Base-by-base conservation (phyloP, 176 grass and related monocot species). In the Triticum urartu region DNA sequence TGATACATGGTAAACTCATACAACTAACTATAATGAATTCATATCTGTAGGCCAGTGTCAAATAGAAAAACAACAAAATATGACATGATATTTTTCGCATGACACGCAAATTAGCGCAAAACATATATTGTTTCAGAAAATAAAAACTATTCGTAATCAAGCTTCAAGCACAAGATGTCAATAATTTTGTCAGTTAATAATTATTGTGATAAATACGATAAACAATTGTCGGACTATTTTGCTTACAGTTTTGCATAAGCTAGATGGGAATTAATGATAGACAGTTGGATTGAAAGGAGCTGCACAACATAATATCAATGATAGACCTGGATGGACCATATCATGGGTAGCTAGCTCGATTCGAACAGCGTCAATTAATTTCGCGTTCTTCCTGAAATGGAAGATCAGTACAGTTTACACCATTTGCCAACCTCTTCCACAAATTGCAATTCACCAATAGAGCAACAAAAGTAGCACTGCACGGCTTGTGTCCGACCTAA, bases 381-480 rank as follows among this genome's bases (percentile, higher is more conserved):
- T 77, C 25, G 5, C 58, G 54, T 83, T 74, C 43, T 56, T 45
- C 65, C 62, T 24, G n/a, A 83, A 58, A 69, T 63, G 48, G 30
- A 86, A 90, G 35, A 64, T 47, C 42, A 21, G 7, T 59, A 21
- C 18, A 59, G 18, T 59, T 6, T 21, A 79, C 78, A 59, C 26
- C 38, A 73, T 39, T 83, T 85, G 34, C 24, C 58, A 28, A 33
- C 70, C 15, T 83, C 85, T 79, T 14, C 47, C 47, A 45, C 42
- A 59, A 59, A 18, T n/a, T 79, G 56, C 64, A 79, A 36, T 11
- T 28, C 67, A 74, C 26, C 18, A 59, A 0, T 34, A 42, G 40
- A 87, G 65, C 58, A 74, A 60, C 89, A 74, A 65, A 47, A 45
- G 25, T 52, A 52, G n/a, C 62, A 12, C 64, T 79, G 32, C 32